Conservation (phyloP, 208 protist genomes). For the Acanthamoeba healyi region DNA sequence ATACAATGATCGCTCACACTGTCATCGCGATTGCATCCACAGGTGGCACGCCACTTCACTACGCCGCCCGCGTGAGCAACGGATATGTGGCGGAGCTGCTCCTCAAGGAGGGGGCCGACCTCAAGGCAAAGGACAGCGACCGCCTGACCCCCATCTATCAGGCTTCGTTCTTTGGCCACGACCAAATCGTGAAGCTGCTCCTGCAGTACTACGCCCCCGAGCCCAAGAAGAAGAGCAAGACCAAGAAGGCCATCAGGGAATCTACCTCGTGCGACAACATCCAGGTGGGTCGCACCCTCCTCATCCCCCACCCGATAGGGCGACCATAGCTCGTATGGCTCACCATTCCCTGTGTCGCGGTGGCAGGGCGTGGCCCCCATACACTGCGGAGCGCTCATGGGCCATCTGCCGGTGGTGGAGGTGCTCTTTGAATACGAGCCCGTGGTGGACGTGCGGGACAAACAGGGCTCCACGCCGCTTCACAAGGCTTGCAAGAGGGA, state of each 20-base stretch:
- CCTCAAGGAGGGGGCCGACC: slow-evolving; percentile 2
- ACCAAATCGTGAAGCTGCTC: slow-evolving; percentile 35
- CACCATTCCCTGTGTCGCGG: too few species aligned
- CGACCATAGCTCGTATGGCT: background rate
- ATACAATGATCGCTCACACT: background rate
- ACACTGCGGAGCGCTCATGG: slow-evolving; percentile 53
- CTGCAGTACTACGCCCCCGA: slow-evolving; percentile 10
- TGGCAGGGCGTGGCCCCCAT: background rate
- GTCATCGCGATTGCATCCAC: background rate
- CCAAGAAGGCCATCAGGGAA: background rate
- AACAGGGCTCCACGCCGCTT: slow-evolving; percentile 9
- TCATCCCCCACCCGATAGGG: background rate
- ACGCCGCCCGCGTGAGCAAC: slow-evolving; percentile 27
- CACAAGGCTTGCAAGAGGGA: slow-evolving; percentile 67
- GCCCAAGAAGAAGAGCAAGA: background rate
- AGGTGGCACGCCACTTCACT: slow-evolving; percentile 61
- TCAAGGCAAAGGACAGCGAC: slow-evolving; percentile 32
- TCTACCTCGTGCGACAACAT: slow-evolving; percentile 45
- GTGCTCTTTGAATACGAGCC: slow-evolving; percentile 26
- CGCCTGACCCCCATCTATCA: slow-evolving; percentile 50
- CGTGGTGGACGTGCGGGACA: slow-evolving; percentile 11
- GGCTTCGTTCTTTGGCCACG: slow-evolving; percentile 60
- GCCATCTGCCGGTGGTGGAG: slow-evolving; percentile 30
- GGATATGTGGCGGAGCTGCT: background rate
- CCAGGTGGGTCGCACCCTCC: background rate